Percentiles rank a stretch among this genome's conserved stretches.
These are phyloP conservation scores for Thoreauomyces humboldtii DNA, from an alignment of 192 early-diverging fungal species.

Conservation along the genomic window DNA sequence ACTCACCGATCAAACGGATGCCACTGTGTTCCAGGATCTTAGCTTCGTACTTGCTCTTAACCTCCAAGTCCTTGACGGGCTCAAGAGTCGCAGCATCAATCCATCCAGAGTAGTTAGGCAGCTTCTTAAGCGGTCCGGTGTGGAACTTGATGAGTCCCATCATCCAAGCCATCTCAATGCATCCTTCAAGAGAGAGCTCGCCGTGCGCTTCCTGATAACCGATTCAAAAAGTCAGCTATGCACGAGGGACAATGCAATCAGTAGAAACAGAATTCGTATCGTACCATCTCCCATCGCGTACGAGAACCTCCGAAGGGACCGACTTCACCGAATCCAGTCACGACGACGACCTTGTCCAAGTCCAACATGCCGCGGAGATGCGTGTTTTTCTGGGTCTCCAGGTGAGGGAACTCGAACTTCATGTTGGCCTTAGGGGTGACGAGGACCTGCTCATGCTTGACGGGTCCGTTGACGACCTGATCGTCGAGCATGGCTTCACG, in stretches of 20 bases:
- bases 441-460: constrained; percentile 46
- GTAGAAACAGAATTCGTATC: neutral
- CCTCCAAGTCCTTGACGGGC: constrained; percentile 80
- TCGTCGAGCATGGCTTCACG: constrained; percentile 76
- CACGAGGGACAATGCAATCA: no score
- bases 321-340: constrained; percentile 94
- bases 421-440: constrained; percentile 85
- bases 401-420: constrained; percentile 77
- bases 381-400: constrained; percentile 61
- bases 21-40: constrained; percentile 87
- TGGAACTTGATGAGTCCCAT: constrained; percentile 93
- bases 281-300: constrained; percentile 89
- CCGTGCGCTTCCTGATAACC: constrained; percentile 73
- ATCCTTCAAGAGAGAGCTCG: constrained; percentile 84
- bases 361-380: constrained; percentile 76
- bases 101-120: constrained; percentile 83
- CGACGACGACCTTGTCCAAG: constrained; percentile 87
- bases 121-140: constrained; percentile 76
- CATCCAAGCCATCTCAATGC: constrained; percentile 97
- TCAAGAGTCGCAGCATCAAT: constrained; percentile 81
- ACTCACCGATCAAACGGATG: constrained; percentile 88
- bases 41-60: constrained; percentile 88
- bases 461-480: constrained; percentile 70
- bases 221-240: no score
- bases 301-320: constrained; percentile 84